Conservation (phyloP, 23 red algal genomes). For the Porphyridium purpureum region DNA sequence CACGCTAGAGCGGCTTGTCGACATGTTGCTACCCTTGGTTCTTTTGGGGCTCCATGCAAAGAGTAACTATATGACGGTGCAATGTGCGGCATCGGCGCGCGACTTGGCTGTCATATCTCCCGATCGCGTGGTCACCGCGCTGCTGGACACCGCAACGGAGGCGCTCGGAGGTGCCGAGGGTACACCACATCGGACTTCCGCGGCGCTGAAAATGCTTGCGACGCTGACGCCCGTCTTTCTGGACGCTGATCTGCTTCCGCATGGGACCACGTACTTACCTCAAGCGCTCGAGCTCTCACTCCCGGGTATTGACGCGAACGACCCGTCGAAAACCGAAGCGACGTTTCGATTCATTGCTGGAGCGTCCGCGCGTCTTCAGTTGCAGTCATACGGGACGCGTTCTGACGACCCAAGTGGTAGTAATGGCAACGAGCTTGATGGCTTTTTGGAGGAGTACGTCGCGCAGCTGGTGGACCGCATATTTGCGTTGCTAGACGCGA, state of each 20-base stretch:
- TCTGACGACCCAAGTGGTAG: too few relatives aligned
- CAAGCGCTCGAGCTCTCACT: conserved; percentile 39
- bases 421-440: conserved; percentile 8
- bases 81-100: conserved; percentile 19
- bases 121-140: conserved; percentile 15
- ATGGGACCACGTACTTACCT: conserved; percentile 13
- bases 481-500: conserved; percentile 45
- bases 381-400: conserved; percentile 15
- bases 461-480: conserved; percentile 42
- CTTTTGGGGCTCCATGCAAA: conserved; percentile 50
- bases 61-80: conserved; percentile 17
- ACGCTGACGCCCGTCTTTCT: conserved; percentile 60
- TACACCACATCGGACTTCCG: conserved; percentile 62
- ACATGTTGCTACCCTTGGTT: conserved; percentile 45
- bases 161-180: conserved; percentile 27
- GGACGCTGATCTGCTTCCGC: conserved; percentile 36
- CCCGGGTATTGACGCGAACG: conserved; percentile 76
- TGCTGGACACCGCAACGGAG: conserved; percentile 34
- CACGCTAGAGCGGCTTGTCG: conserved; percentile 14
- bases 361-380: conserved; percentile 35
- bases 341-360: conserved; percentile 55
- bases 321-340: conserved; percentile 56
- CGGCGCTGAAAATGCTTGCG: conserved; percentile 37
- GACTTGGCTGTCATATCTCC: conserved; percentile 45
- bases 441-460: conserved; percentile 59